These are phyloP conservation scores for Ambrosiella beaveri DNA, from an alignment of 2,329 filamentous ascomycete species.

Conservation along the genomic window DNA sequence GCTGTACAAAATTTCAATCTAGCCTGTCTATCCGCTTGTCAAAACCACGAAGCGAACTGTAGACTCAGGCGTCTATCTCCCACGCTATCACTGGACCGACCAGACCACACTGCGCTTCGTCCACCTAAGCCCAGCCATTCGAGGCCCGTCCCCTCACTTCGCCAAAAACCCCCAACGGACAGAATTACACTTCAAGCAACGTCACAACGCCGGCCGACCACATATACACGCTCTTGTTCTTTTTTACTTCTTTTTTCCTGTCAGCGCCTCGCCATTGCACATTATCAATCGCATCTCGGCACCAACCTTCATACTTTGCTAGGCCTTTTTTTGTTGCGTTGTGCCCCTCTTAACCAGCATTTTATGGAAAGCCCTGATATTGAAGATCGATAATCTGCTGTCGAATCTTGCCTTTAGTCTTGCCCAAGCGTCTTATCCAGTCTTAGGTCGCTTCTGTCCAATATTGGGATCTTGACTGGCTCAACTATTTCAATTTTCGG, in stretches of 20 bases:
- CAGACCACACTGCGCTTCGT: conserved; percentile 3
- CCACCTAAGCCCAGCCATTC: conserved; percentile 6
- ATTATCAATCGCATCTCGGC: not conserved
- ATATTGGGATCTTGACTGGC: no score
- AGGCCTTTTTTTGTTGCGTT: not conserved
- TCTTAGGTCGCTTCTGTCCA: no score
- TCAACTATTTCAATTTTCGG: no score
- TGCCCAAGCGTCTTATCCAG: no score
- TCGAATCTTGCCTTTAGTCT: no score
- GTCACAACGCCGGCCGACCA: conserved; percentile 5
- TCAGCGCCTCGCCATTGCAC: not conserved
- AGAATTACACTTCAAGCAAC: not conserved
- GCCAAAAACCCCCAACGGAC: conserved; percentile 4
- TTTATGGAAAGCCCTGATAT: not conserved
- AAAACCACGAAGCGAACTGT: not conserved
- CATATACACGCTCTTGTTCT: conserved; percentile 5
- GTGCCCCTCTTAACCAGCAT: not conserved
- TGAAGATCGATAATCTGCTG: no score
- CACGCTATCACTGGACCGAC: not conserved
- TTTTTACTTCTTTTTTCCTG: not conserved
- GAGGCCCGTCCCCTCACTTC: conserved; percentile 8
- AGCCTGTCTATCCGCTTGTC: not conserved
- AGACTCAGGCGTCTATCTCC: not conserved
- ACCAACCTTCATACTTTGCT: not conserved
- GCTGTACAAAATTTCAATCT: not conserved